Conservation (phyloP, 257 asterid species). For the Oldenlandia corymbosa region DNA sequence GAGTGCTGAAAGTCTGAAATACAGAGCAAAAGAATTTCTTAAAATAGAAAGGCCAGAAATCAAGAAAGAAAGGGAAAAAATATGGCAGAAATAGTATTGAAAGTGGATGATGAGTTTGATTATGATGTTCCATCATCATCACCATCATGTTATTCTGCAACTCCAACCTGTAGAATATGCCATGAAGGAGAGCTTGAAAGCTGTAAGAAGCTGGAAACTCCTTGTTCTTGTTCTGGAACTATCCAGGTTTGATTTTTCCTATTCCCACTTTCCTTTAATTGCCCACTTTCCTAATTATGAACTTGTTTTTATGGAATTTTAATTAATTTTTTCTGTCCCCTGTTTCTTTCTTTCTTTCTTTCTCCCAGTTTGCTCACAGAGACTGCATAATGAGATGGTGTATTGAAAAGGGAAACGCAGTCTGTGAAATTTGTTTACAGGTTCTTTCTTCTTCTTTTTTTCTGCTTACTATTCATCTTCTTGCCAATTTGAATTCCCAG, state of each 20-base stretch:
- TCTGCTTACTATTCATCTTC: no score
- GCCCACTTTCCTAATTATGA: no score
- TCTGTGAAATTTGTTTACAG: constrained; percentile 90
- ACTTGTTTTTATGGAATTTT: no score
- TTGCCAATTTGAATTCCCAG: not conserved
- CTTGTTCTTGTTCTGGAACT: constrained; percentile 94
- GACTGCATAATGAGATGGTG: constrained; percentile 98
- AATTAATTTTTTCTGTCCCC: not conserved
- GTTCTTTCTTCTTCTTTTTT: no score
- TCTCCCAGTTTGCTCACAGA: constrained; percentile 78
- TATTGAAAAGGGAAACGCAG: constrained; percentile 74
- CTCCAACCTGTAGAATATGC: constrained; percentile 68
- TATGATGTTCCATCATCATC: constrained; percentile 7
- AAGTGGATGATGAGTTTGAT: constrained; percentile 45
- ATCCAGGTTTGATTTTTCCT: constrained; percentile 47
- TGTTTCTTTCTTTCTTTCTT: not conserved
- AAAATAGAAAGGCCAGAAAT: no score
- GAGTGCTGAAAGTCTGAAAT: not conserved
- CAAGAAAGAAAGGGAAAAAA: not conserved
- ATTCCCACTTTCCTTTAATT: no score
- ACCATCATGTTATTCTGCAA: constrained; percentile 3
- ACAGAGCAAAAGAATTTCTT: not conserved
- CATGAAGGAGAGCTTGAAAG: constrained; percentile 73
- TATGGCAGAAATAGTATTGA: constrained; percentile 56
- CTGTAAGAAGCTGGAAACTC: constrained; percentile 51